Conservation (phyloP, 106 monocot genomes). For the Dendrobium catenatum region DNA sequence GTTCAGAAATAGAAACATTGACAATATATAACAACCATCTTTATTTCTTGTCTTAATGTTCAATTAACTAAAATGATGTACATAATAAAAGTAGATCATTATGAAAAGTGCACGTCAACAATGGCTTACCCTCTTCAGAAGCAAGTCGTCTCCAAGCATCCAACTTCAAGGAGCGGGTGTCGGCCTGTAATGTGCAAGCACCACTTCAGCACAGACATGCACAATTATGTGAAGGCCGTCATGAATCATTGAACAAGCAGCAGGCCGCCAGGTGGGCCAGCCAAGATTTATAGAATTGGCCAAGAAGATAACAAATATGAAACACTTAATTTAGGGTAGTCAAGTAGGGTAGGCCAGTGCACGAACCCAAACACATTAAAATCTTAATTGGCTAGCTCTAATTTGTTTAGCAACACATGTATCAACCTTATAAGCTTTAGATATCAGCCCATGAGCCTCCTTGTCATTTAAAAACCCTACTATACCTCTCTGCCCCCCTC, state of each 20-base stretch:
- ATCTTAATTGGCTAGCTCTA: not conserved
- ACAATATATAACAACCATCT: not conserved
- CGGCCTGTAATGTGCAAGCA: slow-evolving; percentile 35
- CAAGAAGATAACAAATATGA: not conserved
- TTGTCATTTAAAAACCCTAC: not conserved
- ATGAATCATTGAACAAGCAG: not conserved
- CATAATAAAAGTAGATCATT: not conserved
- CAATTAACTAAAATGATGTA: not conserved
- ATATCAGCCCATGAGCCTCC: not conserved
- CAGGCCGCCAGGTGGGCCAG: not conserved
- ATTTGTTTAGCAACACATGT: not conserved
- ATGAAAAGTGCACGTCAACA: not conserved
- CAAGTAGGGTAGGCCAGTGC: not conserved
- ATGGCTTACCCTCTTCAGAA: slow-evolving; percentile 62
- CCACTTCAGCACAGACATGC: not conserved
- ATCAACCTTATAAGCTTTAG: not conserved
- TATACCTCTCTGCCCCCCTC: not conserved
- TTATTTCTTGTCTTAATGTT: not conserved
- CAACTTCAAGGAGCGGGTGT: slow-evolving; percentile 72
- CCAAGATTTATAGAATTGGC: not conserved
- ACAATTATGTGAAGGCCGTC: not conserved
- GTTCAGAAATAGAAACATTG: not conserved
- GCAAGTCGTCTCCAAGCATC: slow-evolving; percentile 92
- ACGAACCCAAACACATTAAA: not conserved
- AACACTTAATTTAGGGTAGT: not conserved